phyloP scores from a whole-genome alignment of 805 yeast species.

The Yamadazyma tumulicola region DNA sequence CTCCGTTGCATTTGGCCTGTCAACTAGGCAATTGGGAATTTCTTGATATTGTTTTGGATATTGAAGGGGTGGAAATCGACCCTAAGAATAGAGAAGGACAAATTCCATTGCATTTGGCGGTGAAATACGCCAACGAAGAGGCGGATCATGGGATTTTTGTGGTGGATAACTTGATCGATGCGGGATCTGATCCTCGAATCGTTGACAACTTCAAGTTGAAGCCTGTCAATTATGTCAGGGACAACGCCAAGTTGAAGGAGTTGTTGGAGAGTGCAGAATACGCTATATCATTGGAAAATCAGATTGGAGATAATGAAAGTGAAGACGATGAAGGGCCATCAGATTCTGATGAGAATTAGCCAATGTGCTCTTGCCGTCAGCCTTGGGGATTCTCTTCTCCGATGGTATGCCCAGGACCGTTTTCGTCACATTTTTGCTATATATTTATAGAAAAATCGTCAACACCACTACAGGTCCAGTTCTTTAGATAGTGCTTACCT shows the following conservation, averaged over 20 bases:
- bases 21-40: slow-evolving; percentile 82
- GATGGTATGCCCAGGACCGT: too few species aligned
- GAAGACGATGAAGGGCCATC: slow-evolving; percentile 25
- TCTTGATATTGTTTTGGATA: slow-evolving; percentile 75
- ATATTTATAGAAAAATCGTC: slow-evolving; percentile 37
- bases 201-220: slow-evolving; percentile 52
- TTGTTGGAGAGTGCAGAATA: slow-evolving; percentile 80
- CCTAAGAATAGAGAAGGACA: slow-evolving; percentile 75
- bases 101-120: slow-evolving; percentile 88
- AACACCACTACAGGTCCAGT: slow-evolving; percentile 44
- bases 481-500: slow-evolving; percentile 30
- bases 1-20: slow-evolving; percentile 80
- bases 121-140: slow-evolving; percentile 68
- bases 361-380: too few species aligned
- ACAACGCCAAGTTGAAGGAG: slow-evolving; percentile 54
- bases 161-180: slow-evolving; percentile 79
- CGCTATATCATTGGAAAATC: slow-evolving; percentile 49
- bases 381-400: too few species aligned
- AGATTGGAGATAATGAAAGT: slow-evolving; percentile 25
- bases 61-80: slow-evolving; percentile 88
- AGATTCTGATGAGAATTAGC: slow-evolving; percentile 30
- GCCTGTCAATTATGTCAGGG: slow-evolving; percentile 68
- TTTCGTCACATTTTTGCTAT: neutral
- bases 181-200: slow-evolving; percentile 77
- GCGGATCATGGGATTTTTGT: slow-evolving; percentile 81